phyloP scores from a whole-genome alignment of 306 rosid species.

The Casuarina glauca region DNA sequence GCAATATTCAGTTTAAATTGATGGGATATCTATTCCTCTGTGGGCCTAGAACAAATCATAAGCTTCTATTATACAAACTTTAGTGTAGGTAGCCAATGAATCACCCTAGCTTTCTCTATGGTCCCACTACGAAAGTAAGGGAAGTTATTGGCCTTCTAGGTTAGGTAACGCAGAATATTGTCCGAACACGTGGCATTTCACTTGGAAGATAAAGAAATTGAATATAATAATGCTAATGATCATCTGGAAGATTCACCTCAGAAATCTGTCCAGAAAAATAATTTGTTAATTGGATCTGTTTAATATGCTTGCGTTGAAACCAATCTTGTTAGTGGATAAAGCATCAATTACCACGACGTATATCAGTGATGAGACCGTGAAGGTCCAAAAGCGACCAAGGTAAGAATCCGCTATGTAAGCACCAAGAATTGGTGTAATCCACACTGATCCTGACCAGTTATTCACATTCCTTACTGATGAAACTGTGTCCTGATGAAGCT shows the following conservation, averaged over 20 bases:
- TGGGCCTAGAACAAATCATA: conserved; percentile 27
- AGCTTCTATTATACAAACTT: conserved; percentile 8
- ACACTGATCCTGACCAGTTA: conserved; percentile 93
- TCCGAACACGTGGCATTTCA: conserved; percentile 13
- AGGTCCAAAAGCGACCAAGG: conserved; percentile 98
- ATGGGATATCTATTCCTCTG: conserved; percentile 18
- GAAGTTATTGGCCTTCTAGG: conserved; percentile 24
- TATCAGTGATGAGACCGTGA: conserved; percentile 78
- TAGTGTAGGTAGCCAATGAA: conserved; percentile 10
- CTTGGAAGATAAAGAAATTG: conserved; percentile 17
- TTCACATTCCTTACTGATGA: conserved; percentile 94
- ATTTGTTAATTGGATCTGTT: neutral
- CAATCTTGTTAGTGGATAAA: conserved; percentile 7
- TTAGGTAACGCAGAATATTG: conserved; percentile 21
- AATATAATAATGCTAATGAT: neutral
- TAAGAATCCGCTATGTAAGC: conserved; percentile 91
- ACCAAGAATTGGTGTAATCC: conserved; percentile 95
- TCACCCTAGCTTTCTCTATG: conserved; percentile 9
- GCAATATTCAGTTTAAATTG: conserved; percentile 11
- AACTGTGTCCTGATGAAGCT: conserved; percentile 90
- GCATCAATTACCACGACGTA: conserved; percentile 67
- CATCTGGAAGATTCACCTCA: neutral
- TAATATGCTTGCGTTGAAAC: neutral
- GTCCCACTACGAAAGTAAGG: conserved; percentile 24
- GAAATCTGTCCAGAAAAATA: too few species aligned